Percentiles rank a stretch among this genome's conserved stretches.
phyloP scores from a whole-genome alignment of 2,329 filamentous ascomycete genomes.

The Ceratocystis cubensis region DNA sequence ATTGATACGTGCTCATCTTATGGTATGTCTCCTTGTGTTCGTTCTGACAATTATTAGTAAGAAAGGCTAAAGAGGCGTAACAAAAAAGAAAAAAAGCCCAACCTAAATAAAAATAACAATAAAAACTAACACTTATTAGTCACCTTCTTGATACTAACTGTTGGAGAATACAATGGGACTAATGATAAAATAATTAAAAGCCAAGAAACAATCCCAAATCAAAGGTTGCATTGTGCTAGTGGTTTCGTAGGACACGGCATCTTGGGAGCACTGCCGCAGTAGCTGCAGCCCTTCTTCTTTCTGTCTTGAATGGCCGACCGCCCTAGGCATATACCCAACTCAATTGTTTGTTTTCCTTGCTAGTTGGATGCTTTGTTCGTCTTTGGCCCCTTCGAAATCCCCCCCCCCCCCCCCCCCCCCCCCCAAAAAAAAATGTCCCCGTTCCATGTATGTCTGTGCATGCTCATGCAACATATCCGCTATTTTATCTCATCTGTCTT shows the following conservation, averaged over 20 bases:
- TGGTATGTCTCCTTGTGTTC: too few relatives aligned
- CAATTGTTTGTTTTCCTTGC: neutral
- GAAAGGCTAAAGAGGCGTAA: too few relatives aligned
- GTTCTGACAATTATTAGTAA: too few relatives aligned
- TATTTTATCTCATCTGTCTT: neutral
- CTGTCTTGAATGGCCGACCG: neutral
- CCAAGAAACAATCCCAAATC: neutral
- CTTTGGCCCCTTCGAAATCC: neutral
- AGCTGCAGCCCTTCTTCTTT: neutral
- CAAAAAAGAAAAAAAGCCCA: too few relatives aligned
- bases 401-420: neutral
- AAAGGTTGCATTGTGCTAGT: neutral
- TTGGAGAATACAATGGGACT: neutral
- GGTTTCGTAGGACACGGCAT: neutral
- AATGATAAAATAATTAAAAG: neutral
- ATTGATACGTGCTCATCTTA: too few relatives aligned
- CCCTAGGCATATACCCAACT: neutral
- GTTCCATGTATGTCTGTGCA: slow-evolving; percentile 8
- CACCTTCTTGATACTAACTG: too few relatives aligned
- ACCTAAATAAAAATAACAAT: too few relatives aligned
- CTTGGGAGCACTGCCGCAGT: neutral
- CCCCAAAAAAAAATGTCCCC: neutral
- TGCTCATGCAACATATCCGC: neutral
- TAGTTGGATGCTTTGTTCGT: neutral
- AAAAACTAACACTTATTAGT: too few relatives aligned